Evolutionary conservation across 208 protist genomes (phyloP).

Genomic region (Trypanosoma rangeli): DNA sequence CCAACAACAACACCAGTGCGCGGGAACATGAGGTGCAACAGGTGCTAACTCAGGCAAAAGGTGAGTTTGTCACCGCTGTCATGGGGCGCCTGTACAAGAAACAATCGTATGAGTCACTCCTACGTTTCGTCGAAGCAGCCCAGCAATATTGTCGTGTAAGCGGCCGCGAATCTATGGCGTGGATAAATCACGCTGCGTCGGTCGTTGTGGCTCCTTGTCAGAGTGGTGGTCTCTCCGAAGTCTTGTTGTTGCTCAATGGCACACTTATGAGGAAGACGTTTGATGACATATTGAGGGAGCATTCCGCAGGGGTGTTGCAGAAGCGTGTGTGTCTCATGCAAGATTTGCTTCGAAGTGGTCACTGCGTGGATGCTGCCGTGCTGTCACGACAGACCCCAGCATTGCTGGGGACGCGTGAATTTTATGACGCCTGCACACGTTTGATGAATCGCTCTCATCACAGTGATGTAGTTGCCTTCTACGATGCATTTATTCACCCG

Average conservation of each 20-base stretch:
- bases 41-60: conserved; percentile 10
- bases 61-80: conserved; percentile 8
- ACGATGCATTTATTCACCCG: conserved; percentile 25
- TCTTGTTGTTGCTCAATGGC: conserved; percentile 27
- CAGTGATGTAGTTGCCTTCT: conserved; percentile 21
- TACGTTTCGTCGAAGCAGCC: conserved; percentile 27
- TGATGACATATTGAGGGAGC: conserved; percentile 25
- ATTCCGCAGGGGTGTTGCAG: neutral
- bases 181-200: conserved; percentile 33
- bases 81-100: conserved; percentile 15
- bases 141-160: conserved; percentile 17
- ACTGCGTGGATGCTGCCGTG: conserved; percentile 24
- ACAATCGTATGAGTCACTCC: conserved; percentile 27
- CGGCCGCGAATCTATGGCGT: conserved; percentile 16
- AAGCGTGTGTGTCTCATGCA: conserved; percentile 3
- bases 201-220: conserved; percentile 24
- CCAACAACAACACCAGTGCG: neutral
- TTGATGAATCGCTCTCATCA: conserved; percentile 10
- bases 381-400: conserved; percentile 16
- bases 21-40: neutral
- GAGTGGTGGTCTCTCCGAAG: conserved; percentile 12
- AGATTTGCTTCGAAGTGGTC: conserved; percentile 16
- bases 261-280: conserved; percentile 14
- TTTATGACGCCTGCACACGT: conserved; percentile 18
- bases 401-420: conserved; percentile 22